Percentiles rank a stretch among this genome's conserved stretches.
phyloP scores from a whole-genome alignment of 1,284 basidiomycete genomes.

The Austroboletus niveus region DNA sequence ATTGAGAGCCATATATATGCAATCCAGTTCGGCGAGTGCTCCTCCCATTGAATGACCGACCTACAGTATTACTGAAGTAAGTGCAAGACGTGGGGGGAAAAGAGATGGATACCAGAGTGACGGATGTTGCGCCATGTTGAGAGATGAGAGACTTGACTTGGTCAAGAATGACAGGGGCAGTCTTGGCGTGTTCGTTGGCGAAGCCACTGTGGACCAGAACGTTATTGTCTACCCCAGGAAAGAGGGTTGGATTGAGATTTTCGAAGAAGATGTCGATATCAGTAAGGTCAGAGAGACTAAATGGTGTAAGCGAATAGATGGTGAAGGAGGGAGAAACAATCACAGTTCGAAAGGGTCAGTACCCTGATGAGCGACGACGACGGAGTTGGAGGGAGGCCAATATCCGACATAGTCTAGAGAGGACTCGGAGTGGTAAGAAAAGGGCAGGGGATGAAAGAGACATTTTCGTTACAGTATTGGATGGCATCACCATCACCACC shows the following conservation, averaged over 20 bases:
- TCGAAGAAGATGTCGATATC: slow-evolving; percentile 29
- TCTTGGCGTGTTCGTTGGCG: slow-evolving; percentile 32
- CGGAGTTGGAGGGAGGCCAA: slow-evolving; percentile 26
- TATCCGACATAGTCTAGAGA: slow-evolving; percentile 36
- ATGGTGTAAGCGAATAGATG: background rate
- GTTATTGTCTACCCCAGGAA: slow-evolving; percentile 33
- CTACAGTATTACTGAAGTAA: slow-evolving; percentile 28
- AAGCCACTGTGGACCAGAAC: slow-evolving; percentile 39
- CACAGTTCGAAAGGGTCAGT: slow-evolving; percentile 33
- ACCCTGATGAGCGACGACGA: slow-evolving; percentile 38
- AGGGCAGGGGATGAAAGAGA: slow-evolving; percentile 1
- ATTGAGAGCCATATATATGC: slow-evolving; percentile 48
- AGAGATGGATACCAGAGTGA: slow-evolving; percentile 34
- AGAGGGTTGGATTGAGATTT: slow-evolving; percentile 31
- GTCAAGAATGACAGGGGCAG: slow-evolving; percentile 37
- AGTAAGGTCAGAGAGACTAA: slow-evolving; percentile 32
- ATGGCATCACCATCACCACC: slow-evolving; percentile 38
- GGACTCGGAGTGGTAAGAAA: background rate
- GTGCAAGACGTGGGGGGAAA: background rate
- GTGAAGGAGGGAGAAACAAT: background rate
- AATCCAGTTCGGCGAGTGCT: slow-evolving; percentile 53
- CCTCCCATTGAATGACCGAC: slow-evolving; percentile 59
- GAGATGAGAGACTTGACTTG: slow-evolving; percentile 39
- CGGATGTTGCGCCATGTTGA: slow-evolving; percentile 32
- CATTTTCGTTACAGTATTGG: slow-evolving; percentile 35